A percentile compares a stretch with the other conserved stretches of the same genome.
Evolutionary conservation across 805 yeast genomes (phyloP).

Genomic region (Komagataella populi): DNA sequence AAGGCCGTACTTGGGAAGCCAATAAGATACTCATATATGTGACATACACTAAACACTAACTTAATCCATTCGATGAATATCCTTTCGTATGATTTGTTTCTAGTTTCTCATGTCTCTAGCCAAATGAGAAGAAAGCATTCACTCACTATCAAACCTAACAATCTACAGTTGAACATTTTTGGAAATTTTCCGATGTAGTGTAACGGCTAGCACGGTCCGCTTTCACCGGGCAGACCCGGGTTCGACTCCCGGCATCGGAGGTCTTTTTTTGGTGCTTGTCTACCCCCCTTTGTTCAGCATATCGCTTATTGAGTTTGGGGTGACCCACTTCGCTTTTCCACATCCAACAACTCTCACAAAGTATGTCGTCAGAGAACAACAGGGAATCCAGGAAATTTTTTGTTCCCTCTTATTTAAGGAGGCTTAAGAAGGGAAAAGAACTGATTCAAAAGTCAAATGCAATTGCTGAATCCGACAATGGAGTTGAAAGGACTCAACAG

Average conservation of each 20-base stretch:
- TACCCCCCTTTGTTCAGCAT: background rate
- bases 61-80: too few species aligned
- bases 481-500: slow-evolving; percentile 3
- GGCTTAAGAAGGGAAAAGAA: background rate
- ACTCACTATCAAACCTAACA: background rate
- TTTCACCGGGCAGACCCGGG: slow-evolving; percentile 81
- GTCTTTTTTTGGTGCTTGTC: background rate
- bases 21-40: too few species aligned
- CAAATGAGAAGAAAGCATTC: too few species aligned
- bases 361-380: background rate
- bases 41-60: too few species aligned
- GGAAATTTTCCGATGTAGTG: slow-evolving; percentile 53
- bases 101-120: too few species aligned
- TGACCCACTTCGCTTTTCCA: background rate
- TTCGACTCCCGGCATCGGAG: slow-evolving; percentile 83
- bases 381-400: background rate
- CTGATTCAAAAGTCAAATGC: background rate
- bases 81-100: too few species aligned
- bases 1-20: too few species aligned
- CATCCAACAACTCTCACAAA: background rate
- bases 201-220: slow-evolving; percentile 82
- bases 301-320: background rate
- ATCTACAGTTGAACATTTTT: background rate
- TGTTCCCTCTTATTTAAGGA: background rate
- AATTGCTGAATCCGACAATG: background rate